Base-by-base conservation (phyloP, 2,329 filamentous ascomycete species). In the Zasmidium citrigriseum region DNA sequence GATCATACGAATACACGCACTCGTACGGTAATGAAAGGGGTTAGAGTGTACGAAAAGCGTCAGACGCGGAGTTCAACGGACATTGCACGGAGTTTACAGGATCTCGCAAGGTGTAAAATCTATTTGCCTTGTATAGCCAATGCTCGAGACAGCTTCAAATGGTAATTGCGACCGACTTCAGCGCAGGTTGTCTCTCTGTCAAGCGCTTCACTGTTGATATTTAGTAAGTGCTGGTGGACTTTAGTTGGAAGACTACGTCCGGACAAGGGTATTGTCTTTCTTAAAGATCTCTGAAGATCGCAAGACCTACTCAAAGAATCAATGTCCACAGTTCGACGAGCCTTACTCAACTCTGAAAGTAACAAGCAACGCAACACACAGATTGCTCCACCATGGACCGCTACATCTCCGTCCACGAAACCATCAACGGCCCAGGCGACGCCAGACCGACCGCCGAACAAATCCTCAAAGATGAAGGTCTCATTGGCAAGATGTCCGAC, bases 401-500 rank as follows among this genome's bases (percentile, higher is more conserved):
- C 11, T 52, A 52, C 25, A 25, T 29, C 23, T 27, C 52, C 24
- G 20, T 59, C 0, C 49, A 57, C 45, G 44, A 58, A 29, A 10
- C 21, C 14, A 50, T 45, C 5, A 52, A 54, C 34, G 57, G 54
- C 44, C 24, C 55, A 9, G 55, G 55, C 2, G 58, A 61, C 41
- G 25, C 46, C 41, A 41, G 52, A 11, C 52, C 56, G 4, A 61
- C 52, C 2, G 57, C 52, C 10, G 29, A 44, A 47, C 56, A 51
- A n/a, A 54, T 61, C 20, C 41, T 56, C 34, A 38, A 55, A 24
- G 48, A 56, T 46, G 48, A 60, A 47, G 52, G 34, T 34, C 46
- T 61, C 25, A 25, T 55, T 4, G 52, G 29, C 21, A 49, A 54
- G 34, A 7, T 61, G 27, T 23, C 11, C 7, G 51, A 52, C 34